Base-by-base conservation (phyloP, 331 rosid genomes). In the Ulmus americana region DNA sequence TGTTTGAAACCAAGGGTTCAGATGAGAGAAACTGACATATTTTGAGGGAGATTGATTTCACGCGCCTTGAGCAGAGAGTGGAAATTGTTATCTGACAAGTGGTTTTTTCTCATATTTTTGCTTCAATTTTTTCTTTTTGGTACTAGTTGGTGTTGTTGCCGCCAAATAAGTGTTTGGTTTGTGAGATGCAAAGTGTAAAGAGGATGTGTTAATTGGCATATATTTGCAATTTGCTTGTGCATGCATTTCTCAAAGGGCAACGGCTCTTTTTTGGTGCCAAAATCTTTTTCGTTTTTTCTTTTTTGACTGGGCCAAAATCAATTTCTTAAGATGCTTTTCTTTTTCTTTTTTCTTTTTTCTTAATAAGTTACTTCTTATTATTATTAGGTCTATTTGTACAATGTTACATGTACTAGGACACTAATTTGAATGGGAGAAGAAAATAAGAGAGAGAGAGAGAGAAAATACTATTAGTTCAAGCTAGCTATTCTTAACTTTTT, bases 151-250 rank as follows among this genome's bases (percentile, higher is more conserved):
- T 84, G 35, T 12, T 12, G 74, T 86, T 86, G 90, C 95, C 95
- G 95, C 95, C 95, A 87, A 87, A 80, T 84, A 69, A 60, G 45
- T 69, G 60, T 64, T 57, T 70, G 11, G n/a, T 10, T 68, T 75
- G 9, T 15, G 38, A 59, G 41, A 18, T 1, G n/a, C 59, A 22
- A 10, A 51, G 6, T 39, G 28, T 14, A 4, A 16, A 28, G 47
- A 28, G 55, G 39, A 54, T 54, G 59, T 11, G 59, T 11, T 10
- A 42, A 57, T 12, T 14, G 39, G 28, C 6, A 54, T 28, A n/a
- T n/a, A 35, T 18, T 62, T 39, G 43, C 43, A 62, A 62, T 43
- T 4, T 45, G 28, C 14, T 3, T 35, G 39, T 10, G 61, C 14
- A 28, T 10, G 11, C 8, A 39, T 28, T 55, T 28, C 41, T 2